phyloP scores from a whole-genome alignment of 169 alveolate genomes.

The Theileria luwenshuni region DNA sequence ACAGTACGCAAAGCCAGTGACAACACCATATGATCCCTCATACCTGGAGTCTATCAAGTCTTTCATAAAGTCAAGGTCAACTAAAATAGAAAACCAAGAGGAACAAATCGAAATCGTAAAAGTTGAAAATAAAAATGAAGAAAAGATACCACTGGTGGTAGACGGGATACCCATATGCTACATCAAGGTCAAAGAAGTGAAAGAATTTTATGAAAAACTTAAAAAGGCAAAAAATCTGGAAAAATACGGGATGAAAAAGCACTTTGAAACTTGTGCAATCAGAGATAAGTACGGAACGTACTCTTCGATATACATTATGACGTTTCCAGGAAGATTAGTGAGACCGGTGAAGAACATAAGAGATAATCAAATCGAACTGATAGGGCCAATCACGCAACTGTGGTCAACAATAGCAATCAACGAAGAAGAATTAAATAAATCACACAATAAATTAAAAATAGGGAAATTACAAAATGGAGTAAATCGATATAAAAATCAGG shows the following conservation, averaged over 20 bases:
- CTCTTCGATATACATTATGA: constrained; percentile 85
- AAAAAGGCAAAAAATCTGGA: constrained; percentile 46
- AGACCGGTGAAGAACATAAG: constrained; percentile 94
- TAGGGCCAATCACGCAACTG: constrained; percentile 95
- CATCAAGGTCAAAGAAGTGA: constrained; percentile 42
- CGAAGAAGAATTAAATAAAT: constrained; percentile 62
- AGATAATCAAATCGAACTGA: constrained; percentile 90
- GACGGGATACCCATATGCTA: constrained; percentile 66
- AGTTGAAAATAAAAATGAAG: background rate
- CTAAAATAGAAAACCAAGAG: constrained; percentile 1
- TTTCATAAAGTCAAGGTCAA: constrained; percentile 28
- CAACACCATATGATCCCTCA: constrained; percentile 44
- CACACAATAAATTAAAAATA: constrained; percentile 30
- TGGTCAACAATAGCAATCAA: constrained; percentile 89
- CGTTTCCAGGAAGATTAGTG: constrained; percentile 95
- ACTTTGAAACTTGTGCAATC: constrained; percentile 54
- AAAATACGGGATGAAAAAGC: constrained; percentile 47
- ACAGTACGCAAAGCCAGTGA: constrained; percentile 73
- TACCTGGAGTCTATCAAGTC: constrained; percentile 45
- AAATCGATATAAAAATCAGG: constrained; percentile 10
- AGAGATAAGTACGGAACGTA: constrained; percentile 45
- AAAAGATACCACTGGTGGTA: constrained; percentile 49
- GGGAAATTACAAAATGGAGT: background rate
- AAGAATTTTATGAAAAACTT: constrained; percentile 26
- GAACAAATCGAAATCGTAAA: background rate